phyloP scores from a whole-genome alignment of 768 basidiomycete genomes.

The Trametes elegans region DNA sequence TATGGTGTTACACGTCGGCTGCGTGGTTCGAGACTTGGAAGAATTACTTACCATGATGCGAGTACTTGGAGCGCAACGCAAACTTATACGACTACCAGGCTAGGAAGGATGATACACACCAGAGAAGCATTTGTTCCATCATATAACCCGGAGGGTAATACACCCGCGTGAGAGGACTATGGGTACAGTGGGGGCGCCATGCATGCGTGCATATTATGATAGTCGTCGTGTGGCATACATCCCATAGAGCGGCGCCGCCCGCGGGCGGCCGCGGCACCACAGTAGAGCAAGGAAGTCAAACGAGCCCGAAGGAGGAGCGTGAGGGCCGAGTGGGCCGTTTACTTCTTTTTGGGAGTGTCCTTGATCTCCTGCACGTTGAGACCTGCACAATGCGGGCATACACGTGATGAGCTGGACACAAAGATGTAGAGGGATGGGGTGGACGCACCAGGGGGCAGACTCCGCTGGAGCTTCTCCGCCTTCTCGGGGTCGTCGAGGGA shows the following conservation, averaged over 20 bases:
- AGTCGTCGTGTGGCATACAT: slow-evolving; percentile 19
- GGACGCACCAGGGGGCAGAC: slow-evolving; percentile 86
- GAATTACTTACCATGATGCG: too few species aligned
- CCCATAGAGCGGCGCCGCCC: slow-evolving; percentile 11
- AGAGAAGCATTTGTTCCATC: neutral
- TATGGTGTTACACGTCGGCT: too few species aligned
- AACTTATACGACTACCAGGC: too few species aligned
- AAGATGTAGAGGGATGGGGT: neutral
- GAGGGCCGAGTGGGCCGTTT: slow-evolving; percentile 25
- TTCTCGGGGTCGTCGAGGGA: slow-evolving; percentile 94
- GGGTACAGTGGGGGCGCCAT: slow-evolving; percentile 16
- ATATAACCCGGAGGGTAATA: slow-evolving; percentile 11
- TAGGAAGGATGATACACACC: neutral
- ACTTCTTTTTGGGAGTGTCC: slow-evolving; percentile 71
- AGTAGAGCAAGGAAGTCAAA: slow-evolving; percentile 12
- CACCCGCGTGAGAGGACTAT: slow-evolving; percentile 11
- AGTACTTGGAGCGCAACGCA: too few species aligned
- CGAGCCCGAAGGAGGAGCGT: neutral
- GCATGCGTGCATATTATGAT: slow-evolving; percentile 20
- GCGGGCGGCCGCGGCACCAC: slow-evolving; percentile 10
- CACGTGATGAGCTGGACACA: neutral
- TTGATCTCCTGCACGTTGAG: slow-evolving; percentile 71
- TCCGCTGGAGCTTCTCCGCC: slow-evolving; percentile 96
- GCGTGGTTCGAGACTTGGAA: too few species aligned
- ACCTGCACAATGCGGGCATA: slow-evolving; percentile 40